phyloP scores from a whole-genome alignment of 805 yeast genomes.

The Scheffersomyces ergatensis region DNA sequence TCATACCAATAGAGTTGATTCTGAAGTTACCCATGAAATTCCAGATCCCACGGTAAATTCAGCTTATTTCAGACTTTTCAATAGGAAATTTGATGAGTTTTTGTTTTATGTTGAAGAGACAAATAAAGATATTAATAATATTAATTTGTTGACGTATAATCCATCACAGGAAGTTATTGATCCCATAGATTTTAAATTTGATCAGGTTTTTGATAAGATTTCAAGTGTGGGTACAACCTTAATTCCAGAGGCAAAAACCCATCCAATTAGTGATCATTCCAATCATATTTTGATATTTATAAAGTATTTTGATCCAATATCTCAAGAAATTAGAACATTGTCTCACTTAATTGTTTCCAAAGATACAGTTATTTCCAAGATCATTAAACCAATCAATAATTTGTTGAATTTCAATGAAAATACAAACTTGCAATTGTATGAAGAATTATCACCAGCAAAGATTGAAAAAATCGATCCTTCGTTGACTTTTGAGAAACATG shows the following conservation, averaged over 20 bases:
- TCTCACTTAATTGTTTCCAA: conserved; percentile 55
- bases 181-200: conserved; percentile 25
- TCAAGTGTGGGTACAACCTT: conserved; percentile 8
- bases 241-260: conserved; percentile 6
- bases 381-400: conserved; percentile 40
- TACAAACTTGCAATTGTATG: conserved; percentile 42
- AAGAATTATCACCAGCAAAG: conserved; percentile 58
- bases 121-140: conserved; percentile 34
- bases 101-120: conserved; percentile 68
- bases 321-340: conserved; percentile 60
- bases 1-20: conserved; percentile 64
- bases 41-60: conserved; percentile 47
- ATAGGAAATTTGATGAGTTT: conserved; percentile 47
- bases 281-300: conserved; percentile 40
- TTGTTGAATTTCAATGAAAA: conserved; percentile 38
- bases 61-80: conserved; percentile 45
- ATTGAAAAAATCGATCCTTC: conserved; percentile 42
- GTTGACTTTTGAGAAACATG: conserved; percentile 52
- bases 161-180: conserved; percentile 4
- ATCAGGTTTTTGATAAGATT: conserved; percentile 14
- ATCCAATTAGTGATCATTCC: conserved; percentile 15
- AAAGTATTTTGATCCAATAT: conserved; percentile 62
- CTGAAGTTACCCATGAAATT: conserved; percentile 21
- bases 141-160: conserved; percentile 20
- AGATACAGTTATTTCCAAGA: conserved; percentile 40